Conservation (phyloP, 2,329 filamentous ascomycete species). For the Monilinia fructicola region DNA sequence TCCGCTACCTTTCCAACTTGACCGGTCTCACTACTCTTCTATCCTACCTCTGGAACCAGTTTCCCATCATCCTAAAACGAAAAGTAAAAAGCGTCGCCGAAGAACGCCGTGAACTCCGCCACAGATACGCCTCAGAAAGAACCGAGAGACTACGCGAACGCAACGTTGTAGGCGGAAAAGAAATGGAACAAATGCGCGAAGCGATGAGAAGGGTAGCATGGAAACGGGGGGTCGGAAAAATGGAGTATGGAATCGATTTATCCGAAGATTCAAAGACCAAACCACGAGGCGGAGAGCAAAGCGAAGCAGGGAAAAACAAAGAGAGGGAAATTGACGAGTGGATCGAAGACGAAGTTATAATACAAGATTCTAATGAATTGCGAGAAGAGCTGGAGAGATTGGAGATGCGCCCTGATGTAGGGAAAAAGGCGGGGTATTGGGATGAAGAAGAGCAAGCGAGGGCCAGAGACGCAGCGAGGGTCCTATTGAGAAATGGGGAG, state of each 20-base stretch:
- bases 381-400: constrained; percentile 10
- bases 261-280: background rate
- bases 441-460: background rate
- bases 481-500: constrained; percentile 8
- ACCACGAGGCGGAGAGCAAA: background rate
- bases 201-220: constrained; percentile 13
- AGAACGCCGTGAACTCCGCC: constrained; percentile 8
- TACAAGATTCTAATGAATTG: background rate
- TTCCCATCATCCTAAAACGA: background rate
- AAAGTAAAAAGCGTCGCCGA: background rate
- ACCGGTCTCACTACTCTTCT: background rate
- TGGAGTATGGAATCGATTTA: constrained; percentile 21
- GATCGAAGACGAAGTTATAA: constrained; percentile 18
- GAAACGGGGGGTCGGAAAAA: constrained; percentile 18
- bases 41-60: background rate
- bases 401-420: constrained; percentile 2
- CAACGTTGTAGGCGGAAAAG: background rate
- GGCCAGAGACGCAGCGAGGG: background rate
- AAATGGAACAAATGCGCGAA: constrained; percentile 16
- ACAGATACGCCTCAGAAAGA: constrained; percentile 7
- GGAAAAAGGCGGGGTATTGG: constrained; percentile 10
- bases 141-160: background rate
- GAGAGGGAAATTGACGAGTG: constrained; percentile 2
- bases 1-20: background rate
- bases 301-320: background rate